These are phyloP conservation scores for Dendrobium catenatum DNA, from an alignment of 106 monocot genomes.

Conservation along the genomic window DNA sequence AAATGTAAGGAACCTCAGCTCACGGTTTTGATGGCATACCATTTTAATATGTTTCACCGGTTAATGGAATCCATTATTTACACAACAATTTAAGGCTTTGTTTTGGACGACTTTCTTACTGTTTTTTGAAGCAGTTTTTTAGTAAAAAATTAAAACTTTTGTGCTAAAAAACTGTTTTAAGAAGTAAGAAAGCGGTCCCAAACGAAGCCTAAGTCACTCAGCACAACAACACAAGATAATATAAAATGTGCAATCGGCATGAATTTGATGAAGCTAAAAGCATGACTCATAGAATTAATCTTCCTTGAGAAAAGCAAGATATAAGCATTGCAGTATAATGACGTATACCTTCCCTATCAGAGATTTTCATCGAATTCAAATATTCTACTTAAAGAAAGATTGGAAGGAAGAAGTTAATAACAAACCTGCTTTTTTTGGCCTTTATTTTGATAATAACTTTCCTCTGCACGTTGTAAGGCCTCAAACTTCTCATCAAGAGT, in stretches of 20 bases:
- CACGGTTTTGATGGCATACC: background rate
- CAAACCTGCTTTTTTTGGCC: constrained; percentile 51
- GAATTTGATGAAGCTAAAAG: background rate
- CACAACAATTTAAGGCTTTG: background rate
- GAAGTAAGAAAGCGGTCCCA: too few relatives aligned
- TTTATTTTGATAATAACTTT: constrained; percentile 49
- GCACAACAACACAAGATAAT: background rate
- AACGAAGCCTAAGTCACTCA: background rate
- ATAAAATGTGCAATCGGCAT: background rate
- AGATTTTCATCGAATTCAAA: background rate
- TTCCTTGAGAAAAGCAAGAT: background rate
- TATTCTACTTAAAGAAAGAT: background rate
- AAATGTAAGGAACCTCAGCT: background rate
- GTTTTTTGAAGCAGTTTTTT: too few relatives aligned
- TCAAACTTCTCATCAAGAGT: constrained; percentile 42
- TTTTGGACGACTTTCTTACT: too few relatives aligned
- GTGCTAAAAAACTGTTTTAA: too few relatives aligned
- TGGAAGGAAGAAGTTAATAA: background rate
- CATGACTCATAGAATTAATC: background rate
- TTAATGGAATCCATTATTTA: background rate
- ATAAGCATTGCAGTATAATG: background rate
- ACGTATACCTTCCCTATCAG: background rate
- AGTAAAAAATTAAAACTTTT: too few relatives aligned
- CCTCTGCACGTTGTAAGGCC: constrained; percentile 63
- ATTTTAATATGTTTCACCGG: background rate